Conservation (phyloP, 805 yeast species). For the Wickerhamomyces bisporus region DNA sequence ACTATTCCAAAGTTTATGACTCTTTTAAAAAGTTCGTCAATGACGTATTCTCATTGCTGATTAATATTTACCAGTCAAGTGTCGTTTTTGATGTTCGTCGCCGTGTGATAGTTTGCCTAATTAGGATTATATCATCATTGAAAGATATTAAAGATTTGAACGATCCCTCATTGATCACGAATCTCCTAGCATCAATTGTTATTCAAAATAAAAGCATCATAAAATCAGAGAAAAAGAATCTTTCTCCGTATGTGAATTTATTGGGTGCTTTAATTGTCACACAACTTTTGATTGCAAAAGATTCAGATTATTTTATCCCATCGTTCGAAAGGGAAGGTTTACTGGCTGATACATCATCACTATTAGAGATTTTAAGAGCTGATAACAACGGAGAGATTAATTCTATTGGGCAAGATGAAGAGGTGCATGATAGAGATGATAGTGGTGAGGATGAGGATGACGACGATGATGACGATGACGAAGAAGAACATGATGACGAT, state of each 20-base stretch:
- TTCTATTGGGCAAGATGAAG: conserved; percentile 16
- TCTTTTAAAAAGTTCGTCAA: conserved; percentile 34
- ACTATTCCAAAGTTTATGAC: conserved; percentile 20
- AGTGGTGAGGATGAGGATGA: conserved; percentile 6
- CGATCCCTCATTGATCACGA: conserved; percentile 34
- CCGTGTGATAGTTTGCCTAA: conserved; percentile 46
- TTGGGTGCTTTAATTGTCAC: conserved; percentile 49
- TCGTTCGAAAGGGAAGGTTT: conserved; percentile 71
- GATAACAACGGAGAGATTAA: conserved; percentile 11
- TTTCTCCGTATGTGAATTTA: conserved; percentile 33
- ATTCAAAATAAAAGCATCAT: conserved; percentile 43
- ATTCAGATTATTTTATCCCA: conserved; percentile 38
- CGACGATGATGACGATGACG: background rate
- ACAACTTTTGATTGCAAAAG: conserved; percentile 36
- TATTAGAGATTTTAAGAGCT: conserved; percentile 25
- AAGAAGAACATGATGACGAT: background rate
- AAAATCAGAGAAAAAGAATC: conserved; percentile 15
- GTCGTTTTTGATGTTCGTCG: conserved; percentile 63
- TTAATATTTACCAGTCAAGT: conserved; percentile 66
- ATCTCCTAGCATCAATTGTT: conserved; percentile 53
- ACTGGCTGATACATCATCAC: conserved; percentile 41
- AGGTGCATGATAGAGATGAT: conserved; percentile 21
- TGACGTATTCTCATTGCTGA: conserved; percentile 45
- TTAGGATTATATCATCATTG: conserved; percentile 44
- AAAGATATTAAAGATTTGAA: conserved; percentile 28